These are phyloP conservation scores for Penicillium goetzii DNA, from an alignment of 495 filamentous ascomycete genomes.

Conservation along the genomic window DNA sequence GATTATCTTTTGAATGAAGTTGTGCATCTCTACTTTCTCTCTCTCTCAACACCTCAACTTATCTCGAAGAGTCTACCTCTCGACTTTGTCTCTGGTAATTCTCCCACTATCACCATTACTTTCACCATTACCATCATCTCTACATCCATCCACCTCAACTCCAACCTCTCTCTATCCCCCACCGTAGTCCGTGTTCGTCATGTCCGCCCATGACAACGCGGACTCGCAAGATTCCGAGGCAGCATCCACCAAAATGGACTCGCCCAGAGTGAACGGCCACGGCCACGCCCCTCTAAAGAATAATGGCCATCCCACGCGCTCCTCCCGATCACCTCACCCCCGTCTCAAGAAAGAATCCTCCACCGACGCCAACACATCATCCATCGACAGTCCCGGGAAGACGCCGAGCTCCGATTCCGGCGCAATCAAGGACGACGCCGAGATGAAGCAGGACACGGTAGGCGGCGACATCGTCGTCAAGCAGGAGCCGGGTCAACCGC, in stretches of 20 bases:
- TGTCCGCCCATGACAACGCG: slow-evolving; percentile 51
- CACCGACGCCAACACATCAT: slow-evolving; percentile 5
- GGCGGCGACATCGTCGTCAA: slow-evolving; percentile 65
- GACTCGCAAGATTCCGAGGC: slow-evolving; percentile 33
- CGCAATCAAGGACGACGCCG: slow-evolving; percentile 39
- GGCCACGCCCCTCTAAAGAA: slow-evolving; percentile 16
- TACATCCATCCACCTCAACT: slow-evolving; percentile 3
- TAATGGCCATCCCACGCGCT: slow-evolving; percentile 20
- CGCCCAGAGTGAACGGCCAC: slow-evolving; percentile 17
- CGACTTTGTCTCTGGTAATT: slow-evolving; percentile 8
- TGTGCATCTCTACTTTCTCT: slow-evolving; percentile 1
- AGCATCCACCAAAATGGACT: slow-evolving; percentile 24
- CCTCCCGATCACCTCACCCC: slow-evolving; percentile 24
- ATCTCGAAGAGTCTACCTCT: neutral
- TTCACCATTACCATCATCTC: neutral
- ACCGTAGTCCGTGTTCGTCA: slow-evolving; percentile 49
- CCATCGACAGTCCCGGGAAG: neutral
- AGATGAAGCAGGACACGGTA: slow-evolving; percentile 44
- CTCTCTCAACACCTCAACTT: slow-evolving; percentile 2
- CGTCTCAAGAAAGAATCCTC: slow-evolving; percentile 14
- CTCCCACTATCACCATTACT: slow-evolving; percentile 12
- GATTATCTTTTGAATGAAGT: slow-evolving; percentile 20
- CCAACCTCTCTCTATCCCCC: slow-evolving; percentile 14
- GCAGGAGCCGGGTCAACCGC: slow-evolving; percentile 67
- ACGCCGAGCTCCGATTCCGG: neutral